These are phyloP conservation scores for Coemansia sp. DNA, from an alignment of 192 early-diverging fungal genomes.

Conservation along the genomic window DNA sequence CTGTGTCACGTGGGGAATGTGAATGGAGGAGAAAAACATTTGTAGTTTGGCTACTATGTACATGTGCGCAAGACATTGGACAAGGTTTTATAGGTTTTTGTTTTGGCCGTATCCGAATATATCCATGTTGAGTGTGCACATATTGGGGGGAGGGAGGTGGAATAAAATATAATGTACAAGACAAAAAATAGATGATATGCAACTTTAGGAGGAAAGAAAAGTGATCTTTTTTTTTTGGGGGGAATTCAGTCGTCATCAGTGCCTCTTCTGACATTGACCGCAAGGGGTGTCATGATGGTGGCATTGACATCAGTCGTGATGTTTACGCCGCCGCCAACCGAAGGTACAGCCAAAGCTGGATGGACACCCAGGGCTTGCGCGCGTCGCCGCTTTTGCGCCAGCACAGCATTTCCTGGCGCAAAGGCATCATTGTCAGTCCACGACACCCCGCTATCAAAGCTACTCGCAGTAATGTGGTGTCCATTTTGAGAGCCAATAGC, in stretches of 20 bases:
- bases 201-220: background rate
- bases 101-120: background rate
- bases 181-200: background rate
- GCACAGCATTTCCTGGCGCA: background rate
- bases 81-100: background rate
- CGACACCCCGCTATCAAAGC: slow-evolving; percentile 8
- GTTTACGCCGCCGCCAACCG: background rate
- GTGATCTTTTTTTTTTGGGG: background rate
- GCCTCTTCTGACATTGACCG: slow-evolving; percentile 3
- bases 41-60: background rate
- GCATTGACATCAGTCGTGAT: background rate
- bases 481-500: background rate
- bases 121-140: background rate
- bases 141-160: background rate
- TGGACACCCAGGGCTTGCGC: background rate
- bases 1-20: background rate
- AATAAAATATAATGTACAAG: background rate
- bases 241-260: slow-evolving; percentile 1
- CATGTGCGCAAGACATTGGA: slow-evolving; percentile 3
- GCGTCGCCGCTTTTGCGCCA: slow-evolving; percentile 7
- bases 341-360: background rate
- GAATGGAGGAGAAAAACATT: background rate
- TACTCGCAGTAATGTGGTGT: background rate
- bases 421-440: background rate
- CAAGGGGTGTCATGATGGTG: background rate